Conservation (phyloP, 2,329 filamentous ascomycete species). For the Fusarium agapanthi region DNA sequence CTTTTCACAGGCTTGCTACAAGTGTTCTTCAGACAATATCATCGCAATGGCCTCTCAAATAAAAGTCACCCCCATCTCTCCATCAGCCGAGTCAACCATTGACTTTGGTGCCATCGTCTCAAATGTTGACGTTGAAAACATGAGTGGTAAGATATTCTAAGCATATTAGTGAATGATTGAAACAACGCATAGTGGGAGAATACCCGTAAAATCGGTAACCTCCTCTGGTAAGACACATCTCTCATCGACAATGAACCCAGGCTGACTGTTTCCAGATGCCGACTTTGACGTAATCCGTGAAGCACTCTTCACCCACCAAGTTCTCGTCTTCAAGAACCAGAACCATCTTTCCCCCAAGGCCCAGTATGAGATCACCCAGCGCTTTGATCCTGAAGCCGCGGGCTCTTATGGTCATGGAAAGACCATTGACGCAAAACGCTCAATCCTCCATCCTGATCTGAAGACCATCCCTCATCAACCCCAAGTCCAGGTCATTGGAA, state of each 20-base stretch:
- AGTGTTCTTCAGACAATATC: neutral
- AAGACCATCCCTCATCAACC: constrained; percentile 84
- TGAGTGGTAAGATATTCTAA: constrained; percentile 61
- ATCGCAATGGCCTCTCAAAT: constrained; percentile 38
- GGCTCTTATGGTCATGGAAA: constrained; percentile 79
- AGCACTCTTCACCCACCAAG: constrained; percentile 73
- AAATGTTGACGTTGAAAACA: constrained; percentile 67
- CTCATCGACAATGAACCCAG: neutral
- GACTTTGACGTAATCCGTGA: constrained; percentile 71
- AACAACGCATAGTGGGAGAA: constrained; percentile 52
- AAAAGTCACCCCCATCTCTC: constrained; percentile 50
- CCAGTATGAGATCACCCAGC: constrained; percentile 77
- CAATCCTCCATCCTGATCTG: constrained; percentile 78
- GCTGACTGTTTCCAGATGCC: constrained; percentile 56
- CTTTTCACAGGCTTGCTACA: neutral
- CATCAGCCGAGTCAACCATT: constrained; percentile 51
- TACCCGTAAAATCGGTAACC: constrained; percentile 70
- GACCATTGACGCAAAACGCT: constrained; percentile 70
- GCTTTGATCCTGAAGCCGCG: constrained; percentile 73
- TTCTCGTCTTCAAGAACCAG: constrained; percentile 77
- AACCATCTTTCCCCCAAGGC: constrained; percentile 70
- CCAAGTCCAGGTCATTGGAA: constrained; percentile 79
- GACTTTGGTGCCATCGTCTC: constrained; percentile 69
- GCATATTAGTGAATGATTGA: neutral
- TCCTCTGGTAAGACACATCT: constrained; percentile 58